Evolutionary conservation across 2,329 filamentous ascomycete species (phyloP), one percentile per base, ranked within the genome.

Genomic region (Penicillium sp.): DNA sequence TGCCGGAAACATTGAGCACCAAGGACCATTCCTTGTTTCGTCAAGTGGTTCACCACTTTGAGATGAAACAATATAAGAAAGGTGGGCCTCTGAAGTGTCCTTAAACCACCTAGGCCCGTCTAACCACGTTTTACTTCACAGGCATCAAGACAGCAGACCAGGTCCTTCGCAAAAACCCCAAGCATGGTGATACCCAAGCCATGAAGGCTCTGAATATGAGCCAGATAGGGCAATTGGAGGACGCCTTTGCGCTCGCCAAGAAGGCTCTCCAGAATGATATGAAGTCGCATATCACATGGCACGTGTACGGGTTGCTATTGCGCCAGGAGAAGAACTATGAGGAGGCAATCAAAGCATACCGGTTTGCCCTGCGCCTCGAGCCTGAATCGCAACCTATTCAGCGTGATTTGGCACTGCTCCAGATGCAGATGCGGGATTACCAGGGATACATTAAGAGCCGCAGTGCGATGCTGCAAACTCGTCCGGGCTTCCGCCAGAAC

Each of bases 281-380:
- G 93, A 97, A 95, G 81, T 97, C 93, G 70, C 93, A 97, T 78
- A 93, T 99, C 70, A 97, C 93, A 82, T 99, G 94, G 94, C 95
- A 99, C 77, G 94, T 99, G 60, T 99, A 97, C 75, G 94, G 95
- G 33, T 79, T 99, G 66, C 84, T 99, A 50, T 97, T 96, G 78
- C 88, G 93, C 51, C 89, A 91, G 49, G 89, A 90, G 72, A 97
- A 97, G 83, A 97, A 99, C 78, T 97, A 95, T 69, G 94, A 97
- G 75, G 94, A 97, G 79, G 93, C 95, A 10, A 97, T 97, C 80
- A 97, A 97, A 82, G 95, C 94, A 58, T 99, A 99, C 82, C 95
- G 96, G 75, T 96, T 96, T 76, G 94, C 94, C 17, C 81, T 99
- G 67, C 88, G 86, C 73, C 84, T 97, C 59, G 94, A 99, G 71